Percentiles rank a stretch among this genome's conserved stretches.
Conservation (phyloP, 169 alveolate genomes). For the Eimeria falciformis region DNA sequence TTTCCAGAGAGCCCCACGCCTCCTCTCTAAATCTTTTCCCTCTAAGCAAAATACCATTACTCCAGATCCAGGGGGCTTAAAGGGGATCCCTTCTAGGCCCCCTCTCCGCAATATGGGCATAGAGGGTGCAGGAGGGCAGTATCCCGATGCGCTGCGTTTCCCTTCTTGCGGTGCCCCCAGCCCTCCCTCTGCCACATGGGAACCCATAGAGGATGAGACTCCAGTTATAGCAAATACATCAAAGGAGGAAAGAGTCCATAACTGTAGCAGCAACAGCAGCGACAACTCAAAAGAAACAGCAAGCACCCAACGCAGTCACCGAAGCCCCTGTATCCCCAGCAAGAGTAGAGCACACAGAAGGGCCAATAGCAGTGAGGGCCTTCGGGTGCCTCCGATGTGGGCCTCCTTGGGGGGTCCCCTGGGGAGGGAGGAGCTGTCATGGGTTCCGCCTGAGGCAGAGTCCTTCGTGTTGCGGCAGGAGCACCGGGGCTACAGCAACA, state of each 20-base stretch:
- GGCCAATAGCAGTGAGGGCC: conserved; percentile 40
- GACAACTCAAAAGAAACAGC: background rate
- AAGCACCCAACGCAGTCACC: background rate
- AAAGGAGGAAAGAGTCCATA: too few species aligned
- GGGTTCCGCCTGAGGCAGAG: conserved; percentile 36
- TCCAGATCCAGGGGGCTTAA: background rate
- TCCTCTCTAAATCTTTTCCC: background rate
- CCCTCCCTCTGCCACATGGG: too few species aligned
- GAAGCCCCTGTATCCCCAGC: background rate
- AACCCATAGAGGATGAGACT: too few species aligned
- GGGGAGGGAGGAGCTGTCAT: background rate
- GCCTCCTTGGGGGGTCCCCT: background rate
- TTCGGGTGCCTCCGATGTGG: background rate
- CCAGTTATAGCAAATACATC: too few species aligned
- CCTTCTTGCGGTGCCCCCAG: too few species aligned
- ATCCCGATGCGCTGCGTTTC: background rate
- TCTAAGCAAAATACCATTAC: background rate
- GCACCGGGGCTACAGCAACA: conserved; percentile 54
- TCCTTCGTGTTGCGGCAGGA: conserved; percentile 20
- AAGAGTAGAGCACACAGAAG: background rate
- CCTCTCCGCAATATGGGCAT: background rate
- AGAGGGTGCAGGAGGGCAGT: background rate
- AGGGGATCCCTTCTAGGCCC: background rate
- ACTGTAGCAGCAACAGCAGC: background rate
- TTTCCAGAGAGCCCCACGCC: background rate